Percentiles rank a stretch among this genome's conserved stretches.
Evolutionary conservation across 2,329 filamentous ascomycete genomes (phyloP).

Genomic region (Alternaria conjuncta): DNA sequence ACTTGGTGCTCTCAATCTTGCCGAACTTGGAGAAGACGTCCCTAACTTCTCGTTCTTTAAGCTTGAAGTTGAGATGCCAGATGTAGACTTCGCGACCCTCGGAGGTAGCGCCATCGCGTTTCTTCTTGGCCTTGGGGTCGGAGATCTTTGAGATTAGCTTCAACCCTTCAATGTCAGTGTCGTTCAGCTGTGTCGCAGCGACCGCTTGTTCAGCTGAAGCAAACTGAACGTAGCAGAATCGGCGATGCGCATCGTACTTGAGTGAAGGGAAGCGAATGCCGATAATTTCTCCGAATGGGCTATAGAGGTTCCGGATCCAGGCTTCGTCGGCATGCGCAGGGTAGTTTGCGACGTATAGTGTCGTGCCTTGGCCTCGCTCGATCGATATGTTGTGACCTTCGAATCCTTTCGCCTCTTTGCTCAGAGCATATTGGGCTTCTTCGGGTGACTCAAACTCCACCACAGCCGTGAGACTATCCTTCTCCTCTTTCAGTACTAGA

Average conservation of each 20-base stretch:
- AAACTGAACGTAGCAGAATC: constrained; percentile 98
- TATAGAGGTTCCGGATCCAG: constrained; percentile 71
- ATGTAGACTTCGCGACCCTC: constrained; percentile 89
- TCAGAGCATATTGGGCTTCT: constrained; percentile 80
- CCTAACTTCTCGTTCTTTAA: constrained; percentile 73
- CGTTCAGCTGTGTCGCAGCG: constrained; percentile 73
- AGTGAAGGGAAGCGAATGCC: constrained; percentile 89
- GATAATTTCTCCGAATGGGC: constrained; percentile 77
- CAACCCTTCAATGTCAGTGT: constrained; percentile 69
- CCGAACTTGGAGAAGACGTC: constrained; percentile 79
- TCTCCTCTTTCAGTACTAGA: constrained; percentile 70
- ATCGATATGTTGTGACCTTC: constrained; percentile 76
- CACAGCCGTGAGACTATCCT: constrained; percentile 70
- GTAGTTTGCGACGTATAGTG: constrained; percentile 90
- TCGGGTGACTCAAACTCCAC: constrained; percentile 85
- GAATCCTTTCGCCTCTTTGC: constrained; percentile 81
- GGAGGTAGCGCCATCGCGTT: constrained; percentile 78
- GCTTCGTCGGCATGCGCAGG: constrained; percentile 75
- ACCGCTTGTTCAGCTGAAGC: constrained; percentile 55
- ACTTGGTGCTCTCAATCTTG: constrained; percentile 72
- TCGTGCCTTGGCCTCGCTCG: constrained; percentile 75
- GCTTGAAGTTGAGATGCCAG: constrained; percentile 82
- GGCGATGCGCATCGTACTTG: constrained; percentile 83
- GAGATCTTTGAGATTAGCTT: constrained; percentile 82
- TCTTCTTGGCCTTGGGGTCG: constrained; percentile 78